These are phyloP conservation scores for Penicillium pancosmium DNA, from an alignment of 495 filamentous ascomycete species.

Conservation along the genomic window DNA sequence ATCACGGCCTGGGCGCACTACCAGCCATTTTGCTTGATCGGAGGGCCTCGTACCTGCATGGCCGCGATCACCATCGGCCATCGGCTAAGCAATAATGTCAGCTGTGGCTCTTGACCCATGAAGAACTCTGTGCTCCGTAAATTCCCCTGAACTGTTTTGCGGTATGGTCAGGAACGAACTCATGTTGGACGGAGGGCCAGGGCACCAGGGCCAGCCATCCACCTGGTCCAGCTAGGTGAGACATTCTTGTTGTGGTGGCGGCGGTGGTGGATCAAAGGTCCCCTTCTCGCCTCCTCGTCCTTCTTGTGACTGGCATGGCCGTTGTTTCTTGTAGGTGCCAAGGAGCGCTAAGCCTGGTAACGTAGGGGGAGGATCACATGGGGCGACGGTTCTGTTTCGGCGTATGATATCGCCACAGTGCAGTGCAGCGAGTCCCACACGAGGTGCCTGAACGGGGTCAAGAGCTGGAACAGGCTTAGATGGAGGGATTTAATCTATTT, in stretches of 20 bases:
- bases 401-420: too few relatives aligned
- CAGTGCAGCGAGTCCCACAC: too few relatives aligned
- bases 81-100: constrained; percentile 1
- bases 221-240: constrained; percentile 19
- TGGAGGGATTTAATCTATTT: constrained; percentile 10
- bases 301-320: constrained; percentile 1
- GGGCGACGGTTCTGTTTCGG: background rate
- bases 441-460: background rate
- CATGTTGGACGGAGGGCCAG: background rate
- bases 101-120: background rate
- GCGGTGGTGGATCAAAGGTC: background rate
- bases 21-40: constrained; percentile 7
- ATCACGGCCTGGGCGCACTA: background rate
- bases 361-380: constrained; percentile 17
- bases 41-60: constrained; percentile 15
- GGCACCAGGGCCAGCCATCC: constrained; percentile 4
- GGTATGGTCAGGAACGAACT: background rate
- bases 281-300: constrained; percentile 2
- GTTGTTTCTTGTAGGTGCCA: background rate
- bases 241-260: constrained; percentile 15
- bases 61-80: constrained; percentile 8
- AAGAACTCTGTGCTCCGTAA: background rate
- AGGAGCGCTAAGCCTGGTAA: constrained; percentile 1
- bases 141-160: background rate
- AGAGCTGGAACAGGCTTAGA: constrained; percentile 10